Base-by-base conservation (phyloP, 2,329 filamentous ascomycete species). In the Clonostachys rhizophaga region DNA sequence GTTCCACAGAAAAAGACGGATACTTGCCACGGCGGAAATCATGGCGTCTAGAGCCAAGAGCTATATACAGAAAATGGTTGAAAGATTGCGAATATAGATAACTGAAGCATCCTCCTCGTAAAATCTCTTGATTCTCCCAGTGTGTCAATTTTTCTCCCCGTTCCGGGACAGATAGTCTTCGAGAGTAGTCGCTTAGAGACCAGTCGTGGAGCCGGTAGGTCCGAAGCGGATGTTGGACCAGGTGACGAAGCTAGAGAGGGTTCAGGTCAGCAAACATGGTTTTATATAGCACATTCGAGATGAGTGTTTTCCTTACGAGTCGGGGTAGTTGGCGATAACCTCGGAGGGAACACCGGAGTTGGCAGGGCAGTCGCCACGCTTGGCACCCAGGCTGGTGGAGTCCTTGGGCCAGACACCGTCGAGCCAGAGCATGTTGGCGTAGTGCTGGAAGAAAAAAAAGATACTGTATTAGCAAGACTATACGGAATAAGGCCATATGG, bases 371-470 rank as follows among this genome's bases (percentile, higher is more conserved):
- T 49, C 47, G 34, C 59, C 57, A 13, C 58, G 54, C 42, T 48
- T 54, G 30, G 51, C 51, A 20, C 58, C 58, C 17, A 55, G 55
- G 48, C 42, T 42, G 17, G 24, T 30, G 17, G 12, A 10, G 44
- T 55, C 55, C 9, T 46, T 52, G 9, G 82, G 81, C 69, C 76
- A 84, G 58, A 66, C 74, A 51, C 75, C 75, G 69, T 87, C 83
- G 54, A 88, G 76, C 84, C 84, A 87, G 55, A 84, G 74, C 81
- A 87, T 87, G 66, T 83, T 74, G 57, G 76, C 67, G 46, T 74
- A 65, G 62, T 85, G 76, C 52, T 54, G 30, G 76, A 68, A 88
- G 84, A 53, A 88, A 75, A 53, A 88, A 75, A 84, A 84, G 87
- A 54, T 45, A 40, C 3, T 43, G 18, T 5, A 4, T 34, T 30